phyloP scores from a whole-genome alignment of 1,284 basidiomycete species.

The Meira miltonrushii region DNA sequence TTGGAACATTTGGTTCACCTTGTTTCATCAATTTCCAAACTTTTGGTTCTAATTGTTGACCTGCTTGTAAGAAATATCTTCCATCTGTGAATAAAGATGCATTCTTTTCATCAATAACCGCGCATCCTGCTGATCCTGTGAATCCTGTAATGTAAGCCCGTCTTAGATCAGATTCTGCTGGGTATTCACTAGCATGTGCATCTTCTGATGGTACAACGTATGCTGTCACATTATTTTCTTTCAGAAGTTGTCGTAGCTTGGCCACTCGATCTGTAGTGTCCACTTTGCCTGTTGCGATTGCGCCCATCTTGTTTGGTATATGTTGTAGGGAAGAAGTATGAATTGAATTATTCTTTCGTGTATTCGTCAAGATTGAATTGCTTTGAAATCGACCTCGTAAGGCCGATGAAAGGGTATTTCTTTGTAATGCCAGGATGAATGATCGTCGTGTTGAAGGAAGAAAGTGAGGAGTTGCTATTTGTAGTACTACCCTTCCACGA shows the following conservation, averaged over 20 bases:
- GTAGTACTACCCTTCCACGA: too few relatives aligned
- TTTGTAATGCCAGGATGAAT: too few relatives aligned
- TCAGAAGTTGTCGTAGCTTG: constrained; percentile 37
- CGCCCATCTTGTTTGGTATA: constrained; percentile 32
- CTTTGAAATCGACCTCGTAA: too few relatives aligned
- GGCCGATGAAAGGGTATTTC: too few relatives aligned
- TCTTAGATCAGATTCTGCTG: constrained; percentile 62
- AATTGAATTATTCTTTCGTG: too few relatives aligned
- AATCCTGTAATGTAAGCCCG: constrained; percentile 76
- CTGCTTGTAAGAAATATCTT: constrained; percentile 86
- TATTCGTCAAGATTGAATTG: too few relatives aligned
- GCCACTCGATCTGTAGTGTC: constrained; percentile 38
- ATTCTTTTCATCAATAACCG: constrained; percentile 63
- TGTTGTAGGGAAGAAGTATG: too few relatives aligned
- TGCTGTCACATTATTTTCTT: constrained; percentile 28
- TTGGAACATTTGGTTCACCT: constrained; percentile 69
- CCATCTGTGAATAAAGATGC: constrained; percentile 74
- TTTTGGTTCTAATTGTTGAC: constrained; percentile 71
- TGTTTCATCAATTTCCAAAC: constrained; percentile 93
- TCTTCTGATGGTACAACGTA: constrained; percentile 54
- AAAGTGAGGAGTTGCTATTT: too few relatives aligned
- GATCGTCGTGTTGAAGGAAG: too few relatives aligned
- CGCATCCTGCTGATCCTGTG: constrained; percentile 84
- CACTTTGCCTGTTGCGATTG: constrained; percentile 41
- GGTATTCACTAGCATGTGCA: constrained; percentile 81